phyloP scores from a whole-genome alignment of 2,329 filamentous ascomycete genomes.

The Bipolaris oryzae region DNA sequence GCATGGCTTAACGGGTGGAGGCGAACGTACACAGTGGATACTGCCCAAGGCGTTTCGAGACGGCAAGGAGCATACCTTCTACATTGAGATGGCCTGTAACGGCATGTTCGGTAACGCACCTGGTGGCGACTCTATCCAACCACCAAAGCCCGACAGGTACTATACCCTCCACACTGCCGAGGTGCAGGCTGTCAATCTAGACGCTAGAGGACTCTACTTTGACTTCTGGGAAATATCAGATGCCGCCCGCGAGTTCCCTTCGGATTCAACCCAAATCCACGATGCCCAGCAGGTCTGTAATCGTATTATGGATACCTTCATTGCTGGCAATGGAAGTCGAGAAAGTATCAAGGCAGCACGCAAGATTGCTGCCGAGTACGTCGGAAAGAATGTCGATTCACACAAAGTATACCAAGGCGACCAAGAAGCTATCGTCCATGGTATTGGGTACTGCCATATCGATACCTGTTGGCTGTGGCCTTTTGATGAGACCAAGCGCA shows the following conservation, averaged over 20 bases:
- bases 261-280: conserved; percentile 87
- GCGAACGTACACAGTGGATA: conserved; percentile 90
- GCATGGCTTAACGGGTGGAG: conserved; percentile 88
- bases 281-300: conserved; percentile 83
- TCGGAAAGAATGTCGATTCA: conserved; percentile 78
- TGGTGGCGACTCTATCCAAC: conserved; percentile 84
- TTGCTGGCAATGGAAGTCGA: conserved; percentile 73
- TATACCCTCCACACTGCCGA: conserved; percentile 78
- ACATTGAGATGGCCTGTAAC: conserved; percentile 98
- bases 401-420: conserved; percentile 80
- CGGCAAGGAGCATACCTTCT: conserved; percentile 85
- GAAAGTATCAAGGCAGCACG: conserved; percentile 80
- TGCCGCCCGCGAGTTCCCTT: conserved; percentile 87
- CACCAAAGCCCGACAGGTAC: conserved; percentile 82
- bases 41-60: conserved; percentile 81
- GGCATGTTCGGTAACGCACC: conserved; percentile 95
- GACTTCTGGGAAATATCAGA: conserved; percentile 97
- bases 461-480: conserved; percentile 99
- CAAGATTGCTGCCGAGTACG: conserved; percentile 80
- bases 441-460: conserved; percentile 95
- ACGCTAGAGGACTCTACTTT: conserved; percentile 81
- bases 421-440: conserved; percentile 78
- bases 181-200: conserved; percentile 86
- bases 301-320: conserved; percentile 87
- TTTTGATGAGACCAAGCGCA: conserved; percentile 96